These are phyloP conservation scores for Zostera marina DNA, from an alignment of 116 monocot species.

Conservation along the genomic window DNA sequence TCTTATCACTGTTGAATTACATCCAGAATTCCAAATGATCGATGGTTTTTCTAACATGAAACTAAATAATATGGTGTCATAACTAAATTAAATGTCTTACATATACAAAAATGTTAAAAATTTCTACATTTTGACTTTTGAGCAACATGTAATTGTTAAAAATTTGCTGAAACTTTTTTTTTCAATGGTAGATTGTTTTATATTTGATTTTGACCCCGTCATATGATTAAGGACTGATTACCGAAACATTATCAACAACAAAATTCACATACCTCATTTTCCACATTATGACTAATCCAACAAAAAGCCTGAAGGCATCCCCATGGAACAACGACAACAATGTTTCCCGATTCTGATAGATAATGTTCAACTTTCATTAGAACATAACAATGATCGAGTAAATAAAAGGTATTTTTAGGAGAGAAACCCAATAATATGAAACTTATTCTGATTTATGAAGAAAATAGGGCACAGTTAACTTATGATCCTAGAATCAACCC, in stretches of 20 bases:
- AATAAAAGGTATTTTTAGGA: constrained; percentile 2
- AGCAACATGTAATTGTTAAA: too few relatives aligned
- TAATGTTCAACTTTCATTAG: not conserved
- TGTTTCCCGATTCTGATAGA: constrained; percentile 6
- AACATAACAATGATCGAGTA: not conserved
- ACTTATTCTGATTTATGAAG: not conserved
- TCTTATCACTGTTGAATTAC: not conserved
- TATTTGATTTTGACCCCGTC: too few relatives aligned
- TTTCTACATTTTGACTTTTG: too few relatives aligned
- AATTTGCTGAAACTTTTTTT: too few relatives aligned
- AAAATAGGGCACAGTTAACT: not conserved
- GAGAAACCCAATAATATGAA: not conserved
- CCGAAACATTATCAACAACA: too few relatives aligned
- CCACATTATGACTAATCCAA: constrained; percentile 8
- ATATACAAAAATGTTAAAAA: too few relatives aligned
- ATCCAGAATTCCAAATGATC: too few relatives aligned
- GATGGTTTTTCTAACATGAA: too few relatives aligned
- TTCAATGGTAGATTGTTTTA: too few relatives aligned
- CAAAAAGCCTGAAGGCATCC: constrained; percentile 13
- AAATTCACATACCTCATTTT: constrained; percentile 9
- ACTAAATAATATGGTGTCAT: too few relatives aligned
- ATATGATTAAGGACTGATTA: too few relatives aligned
- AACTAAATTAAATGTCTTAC: too few relatives aligned
- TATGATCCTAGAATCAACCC: constrained; percentile 1
- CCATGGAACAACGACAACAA: constrained; percentile 6